phyloP scores from a whole-genome alignment of 73 alveolate genomes.

The Effrenium voratum region DNA sequence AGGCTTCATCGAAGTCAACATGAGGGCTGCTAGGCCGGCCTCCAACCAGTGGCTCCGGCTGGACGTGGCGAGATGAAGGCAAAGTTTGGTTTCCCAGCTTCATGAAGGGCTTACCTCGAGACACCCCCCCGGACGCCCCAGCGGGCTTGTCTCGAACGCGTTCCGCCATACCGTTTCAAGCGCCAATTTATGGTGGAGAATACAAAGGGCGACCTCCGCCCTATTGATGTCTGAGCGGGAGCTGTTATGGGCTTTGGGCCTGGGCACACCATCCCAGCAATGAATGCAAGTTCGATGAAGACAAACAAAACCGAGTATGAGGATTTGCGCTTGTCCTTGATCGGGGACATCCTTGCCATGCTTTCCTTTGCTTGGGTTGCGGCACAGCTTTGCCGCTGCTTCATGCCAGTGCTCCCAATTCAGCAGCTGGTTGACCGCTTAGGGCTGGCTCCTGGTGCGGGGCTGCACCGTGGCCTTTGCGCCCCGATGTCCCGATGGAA shows the following conservation, averaged over 20 bases:
- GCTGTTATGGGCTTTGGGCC: not conserved
- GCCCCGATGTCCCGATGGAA: not conserved
- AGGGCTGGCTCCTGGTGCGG: slow-evolving; percentile 37
- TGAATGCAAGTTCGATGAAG: not conserved
- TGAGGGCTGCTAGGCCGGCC: not conserved
- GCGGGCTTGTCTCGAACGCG: not conserved
- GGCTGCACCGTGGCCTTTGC: not conserved
- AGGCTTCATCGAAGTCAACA: not conserved
- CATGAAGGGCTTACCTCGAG: not conserved
- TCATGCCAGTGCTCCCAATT: not conserved
- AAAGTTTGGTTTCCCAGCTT: not conserved
- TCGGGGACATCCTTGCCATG: not conserved
- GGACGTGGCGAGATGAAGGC: not conserved
- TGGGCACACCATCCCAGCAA: not conserved
- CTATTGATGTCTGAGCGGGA: not conserved
- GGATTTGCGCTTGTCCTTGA: not conserved
- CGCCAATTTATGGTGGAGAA: not conserved
- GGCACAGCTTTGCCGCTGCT: not conserved
- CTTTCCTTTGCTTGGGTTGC: slow-evolving; percentile 4
- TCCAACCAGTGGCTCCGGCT: not conserved
- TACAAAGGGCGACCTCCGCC: not conserved
- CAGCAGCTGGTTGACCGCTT: not conserved
- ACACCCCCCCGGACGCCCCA: not conserved
- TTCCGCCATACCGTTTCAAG: slow-evolving; percentile 34
- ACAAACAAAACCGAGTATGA: not conserved